Evolutionary conservation across 2,329 filamentous ascomycete species (phyloP).

Genomic region (Anthostomella pinea): DNA sequence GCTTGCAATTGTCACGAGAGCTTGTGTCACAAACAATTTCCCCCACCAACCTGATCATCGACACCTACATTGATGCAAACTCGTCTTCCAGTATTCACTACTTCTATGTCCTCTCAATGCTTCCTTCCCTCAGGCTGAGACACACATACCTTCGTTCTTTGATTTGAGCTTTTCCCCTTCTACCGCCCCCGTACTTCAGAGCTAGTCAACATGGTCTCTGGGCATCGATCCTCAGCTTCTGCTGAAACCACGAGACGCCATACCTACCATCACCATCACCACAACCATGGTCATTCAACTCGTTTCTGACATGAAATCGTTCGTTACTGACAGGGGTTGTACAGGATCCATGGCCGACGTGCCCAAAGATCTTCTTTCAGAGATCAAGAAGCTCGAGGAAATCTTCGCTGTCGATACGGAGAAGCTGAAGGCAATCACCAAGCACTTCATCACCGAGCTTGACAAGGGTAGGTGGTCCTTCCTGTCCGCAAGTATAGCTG

Average conservation of each 20-base stretch:
- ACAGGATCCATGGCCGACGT: slow-evolving; percentile 87
- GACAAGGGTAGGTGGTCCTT: slow-evolving; percentile 67
- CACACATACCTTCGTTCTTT: not conserved
- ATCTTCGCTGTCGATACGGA: slow-evolving; percentile 73
- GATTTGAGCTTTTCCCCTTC: slow-evolving; percentile 1
- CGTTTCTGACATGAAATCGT: not conserved
- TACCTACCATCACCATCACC: slow-evolving; percentile 20
- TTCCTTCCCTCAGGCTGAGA: slow-evolving; percentile 5
- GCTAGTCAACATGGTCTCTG: slow-evolving; percentile 11
- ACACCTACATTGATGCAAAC: too few species aligned
- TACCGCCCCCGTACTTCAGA: slow-evolving; percentile 1
- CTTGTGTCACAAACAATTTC: too few species aligned
- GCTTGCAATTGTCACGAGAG: too few species aligned
- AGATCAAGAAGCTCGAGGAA: slow-evolving; percentile 82
- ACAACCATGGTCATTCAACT: slow-evolving; percentile 3
- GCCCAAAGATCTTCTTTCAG: slow-evolving; percentile 74
- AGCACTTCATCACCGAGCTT: slow-evolving; percentile 86
- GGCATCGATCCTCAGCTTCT: slow-evolving; percentile 7
- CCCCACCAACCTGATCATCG: too few species aligned
- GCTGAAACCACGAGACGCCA: slow-evolving; percentile 11
- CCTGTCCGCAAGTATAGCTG: not conserved
- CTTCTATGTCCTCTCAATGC: too few species aligned
- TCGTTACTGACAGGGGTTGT: slow-evolving; percentile 2
- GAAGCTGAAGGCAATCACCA: slow-evolving; percentile 86
- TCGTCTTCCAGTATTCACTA: too few species aligned